These are phyloP conservation scores for Beverwykella pulmonaria DNA, from an alignment of 495 filamentous ascomycete genomes.

Conservation along the genomic window DNA sequence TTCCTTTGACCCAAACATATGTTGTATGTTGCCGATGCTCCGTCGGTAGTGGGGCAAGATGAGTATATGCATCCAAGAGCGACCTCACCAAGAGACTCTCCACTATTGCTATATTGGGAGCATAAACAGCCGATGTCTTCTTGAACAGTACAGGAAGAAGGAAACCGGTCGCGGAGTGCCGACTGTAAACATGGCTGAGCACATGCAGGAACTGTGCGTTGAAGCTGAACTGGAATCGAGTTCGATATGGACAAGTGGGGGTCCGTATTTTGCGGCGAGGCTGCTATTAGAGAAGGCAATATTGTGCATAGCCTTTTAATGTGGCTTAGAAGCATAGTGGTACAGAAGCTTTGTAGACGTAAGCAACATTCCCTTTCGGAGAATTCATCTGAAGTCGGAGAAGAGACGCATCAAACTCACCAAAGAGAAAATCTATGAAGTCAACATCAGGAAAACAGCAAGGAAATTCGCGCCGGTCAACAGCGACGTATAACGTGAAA, in stretches of 20 bases:
- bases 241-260: slow-evolving; percentile 11
- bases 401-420: slow-evolving; percentile 20
- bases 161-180: slow-evolving; percentile 24
- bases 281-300: slow-evolving; percentile 34
- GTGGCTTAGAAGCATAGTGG: slow-evolving; percentile 41
- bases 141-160: slow-evolving; percentile 27
- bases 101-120: slow-evolving; percentile 34
- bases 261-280: slow-evolving; percentile 27
- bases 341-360: slow-evolving; percentile 32
- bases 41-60: slow-evolving; percentile 26
- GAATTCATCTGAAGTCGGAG: background rate
- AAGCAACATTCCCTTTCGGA: slow-evolving; percentile 15
- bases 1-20: slow-evolving; percentile 34
- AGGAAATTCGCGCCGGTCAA: slow-evolving; percentile 30
- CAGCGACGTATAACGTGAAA: slow-evolving; percentile 20
- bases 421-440: slow-evolving; percentile 23
- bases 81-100: slow-evolving; percentile 37
- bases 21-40: slow-evolving; percentile 32
- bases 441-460: slow-evolving; percentile 29
- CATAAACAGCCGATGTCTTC: slow-evolving; percentile 35
- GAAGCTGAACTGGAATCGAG: slow-evolving; percentile 24
- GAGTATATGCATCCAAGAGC: slow-evolving; percentile 38
- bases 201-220: slow-evolving; percentile 36
- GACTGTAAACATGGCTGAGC: slow-evolving; percentile 34
- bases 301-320: slow-evolving; percentile 37